Conservation (phyloP, 257 asterid genomes). For the Solanum etuberosum region DNA sequence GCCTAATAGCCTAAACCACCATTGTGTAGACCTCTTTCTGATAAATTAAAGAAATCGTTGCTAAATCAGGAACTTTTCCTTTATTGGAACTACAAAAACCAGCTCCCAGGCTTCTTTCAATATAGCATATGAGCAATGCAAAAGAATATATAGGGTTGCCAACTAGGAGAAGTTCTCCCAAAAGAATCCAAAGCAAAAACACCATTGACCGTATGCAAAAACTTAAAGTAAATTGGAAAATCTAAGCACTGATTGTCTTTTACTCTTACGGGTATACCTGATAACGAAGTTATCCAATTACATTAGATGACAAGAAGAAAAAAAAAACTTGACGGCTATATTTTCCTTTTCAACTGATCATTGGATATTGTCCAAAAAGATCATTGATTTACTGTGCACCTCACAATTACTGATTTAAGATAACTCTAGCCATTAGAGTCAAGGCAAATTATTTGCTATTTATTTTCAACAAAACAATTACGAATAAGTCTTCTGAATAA, state of each 20-base stretch:
- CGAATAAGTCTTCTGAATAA: not conserved
- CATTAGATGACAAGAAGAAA: not conserved
- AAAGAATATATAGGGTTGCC: not conserved
- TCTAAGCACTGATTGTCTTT: not conserved
- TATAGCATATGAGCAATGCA: not conserved
- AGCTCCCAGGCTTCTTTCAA: not conserved
- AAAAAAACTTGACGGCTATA: too few species aligned
- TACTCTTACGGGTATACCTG: not conserved
- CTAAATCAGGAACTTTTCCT: not conserved
- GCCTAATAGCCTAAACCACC: not conserved
- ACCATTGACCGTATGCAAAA: not conserved
- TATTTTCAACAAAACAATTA: not conserved
- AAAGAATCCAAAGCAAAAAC: not conserved
- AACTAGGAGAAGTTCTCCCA: not conserved
- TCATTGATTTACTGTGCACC: not conserved
- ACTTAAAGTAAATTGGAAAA: not conserved
- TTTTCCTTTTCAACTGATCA: not conserved
- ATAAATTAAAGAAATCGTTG: not conserved
- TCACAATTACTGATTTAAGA: not conserved
- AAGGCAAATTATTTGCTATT: not conserved
- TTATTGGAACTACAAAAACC: not conserved
- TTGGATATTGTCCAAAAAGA: not conserved
- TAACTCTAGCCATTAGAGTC: not conserved
- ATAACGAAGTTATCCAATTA: not conserved
- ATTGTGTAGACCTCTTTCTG: not conserved